Evolutionary conservation across 2,329 filamentous ascomycete species (phyloP).

Genomic region (Ophiostoma australiae): DNA sequence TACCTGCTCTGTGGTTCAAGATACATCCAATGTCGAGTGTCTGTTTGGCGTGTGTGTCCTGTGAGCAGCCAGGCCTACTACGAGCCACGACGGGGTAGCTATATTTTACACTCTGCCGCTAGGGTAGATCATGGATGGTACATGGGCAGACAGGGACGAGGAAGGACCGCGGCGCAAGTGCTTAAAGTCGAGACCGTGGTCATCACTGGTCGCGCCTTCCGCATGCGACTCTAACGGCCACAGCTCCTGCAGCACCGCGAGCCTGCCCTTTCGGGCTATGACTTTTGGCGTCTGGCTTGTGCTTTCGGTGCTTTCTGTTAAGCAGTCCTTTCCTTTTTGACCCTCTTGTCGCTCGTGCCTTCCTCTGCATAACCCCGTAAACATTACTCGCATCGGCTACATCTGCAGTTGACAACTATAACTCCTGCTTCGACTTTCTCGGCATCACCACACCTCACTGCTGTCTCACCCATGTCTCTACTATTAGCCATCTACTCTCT

Average conservation of each 20-base stretch:
- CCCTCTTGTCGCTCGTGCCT: neutral
- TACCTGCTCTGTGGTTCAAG: too few relatives aligned
- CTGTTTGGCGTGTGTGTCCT: neutral
- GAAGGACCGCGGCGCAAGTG: neutral
- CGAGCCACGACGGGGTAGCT: neutral
- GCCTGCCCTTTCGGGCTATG: neutral
- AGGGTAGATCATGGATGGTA: neutral
- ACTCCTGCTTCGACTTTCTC: neutral
- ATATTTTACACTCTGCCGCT: neutral
- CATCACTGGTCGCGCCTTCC: conserved; percentile 17
- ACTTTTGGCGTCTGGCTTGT: neutral
- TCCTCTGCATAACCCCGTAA: neutral
- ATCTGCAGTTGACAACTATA: neutral
- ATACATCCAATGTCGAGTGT: neutral
- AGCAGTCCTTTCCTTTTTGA: neutral
- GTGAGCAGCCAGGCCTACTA: neutral
- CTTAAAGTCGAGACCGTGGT: neutral
- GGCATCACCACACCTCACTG: neutral
- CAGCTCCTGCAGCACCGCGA: conserved; percentile 18
- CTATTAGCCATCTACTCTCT: neutral
- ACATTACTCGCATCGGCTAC: neutral
- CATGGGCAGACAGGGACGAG: neutral
- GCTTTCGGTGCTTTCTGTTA: neutral
- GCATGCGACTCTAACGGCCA: conserved; percentile 22
- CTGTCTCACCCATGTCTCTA: neutral